A percentile compares a stretch with the other conserved stretches of the same genome.
These are phyloP conservation scores for Cucurbita ficifolia DNA, from an alignment of 306 rosid species.

Conservation along the genomic window DNA sequence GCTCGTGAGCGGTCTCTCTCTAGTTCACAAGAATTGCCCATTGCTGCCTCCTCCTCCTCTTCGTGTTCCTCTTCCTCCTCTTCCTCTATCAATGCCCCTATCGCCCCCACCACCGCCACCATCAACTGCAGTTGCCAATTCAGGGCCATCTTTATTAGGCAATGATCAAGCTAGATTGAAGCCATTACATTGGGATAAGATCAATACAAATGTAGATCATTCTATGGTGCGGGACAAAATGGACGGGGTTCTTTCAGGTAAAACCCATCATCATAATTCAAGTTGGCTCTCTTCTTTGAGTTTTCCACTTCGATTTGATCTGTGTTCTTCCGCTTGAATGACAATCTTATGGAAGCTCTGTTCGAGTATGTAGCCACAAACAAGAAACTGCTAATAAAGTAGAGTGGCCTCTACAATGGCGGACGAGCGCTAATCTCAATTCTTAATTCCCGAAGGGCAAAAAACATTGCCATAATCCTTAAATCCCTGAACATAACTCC, in stretches of 20 bases:
- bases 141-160: not conserved
- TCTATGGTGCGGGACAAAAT: constrained; percentile 72
- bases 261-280: not conserved
- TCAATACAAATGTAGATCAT: constrained; percentile 57
- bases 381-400: constrained; percentile 23
- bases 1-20: constrained; percentile 12
- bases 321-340: constrained; percentile 43
- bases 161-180: constrained; percentile 30
- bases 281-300: not conserved
- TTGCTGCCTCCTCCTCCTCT: not conserved
- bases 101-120: constrained; percentile 16
- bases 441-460: constrained; percentile 63
- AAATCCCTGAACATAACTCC: constrained; percentile 43
- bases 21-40: constrained; percentile 6
- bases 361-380: constrained; percentile 42
- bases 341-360: constrained; percentile 58
- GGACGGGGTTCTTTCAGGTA: constrained; percentile 69
- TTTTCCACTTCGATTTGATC: no score
- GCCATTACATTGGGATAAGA: constrained; percentile 93
- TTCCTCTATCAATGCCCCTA: not conserved
- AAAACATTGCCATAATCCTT: constrained; percentile 64
- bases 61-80: no score
- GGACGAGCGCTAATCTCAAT: constrained; percentile 42
- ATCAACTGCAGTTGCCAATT: not conserved
- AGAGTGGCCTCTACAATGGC: constrained; percentile 9